Evolutionary conservation across 2,329 filamentous ascomycete genomes (phyloP).

Genomic region (Ambrosiella cleistominuta): DNA sequence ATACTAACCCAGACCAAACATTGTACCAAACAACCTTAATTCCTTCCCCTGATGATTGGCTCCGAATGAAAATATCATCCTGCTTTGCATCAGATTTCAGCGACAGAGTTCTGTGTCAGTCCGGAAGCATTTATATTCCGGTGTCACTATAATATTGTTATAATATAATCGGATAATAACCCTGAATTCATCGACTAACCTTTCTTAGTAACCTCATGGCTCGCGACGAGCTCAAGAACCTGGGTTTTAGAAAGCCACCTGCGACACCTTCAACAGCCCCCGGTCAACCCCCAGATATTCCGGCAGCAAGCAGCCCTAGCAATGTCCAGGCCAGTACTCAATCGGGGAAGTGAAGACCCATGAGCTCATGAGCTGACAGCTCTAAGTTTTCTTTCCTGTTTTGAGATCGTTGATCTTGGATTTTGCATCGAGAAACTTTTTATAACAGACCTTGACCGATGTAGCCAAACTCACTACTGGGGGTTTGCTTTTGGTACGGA

Average conservation of each 20-base stretch:
- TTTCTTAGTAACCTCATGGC: conserved; percentile 77
- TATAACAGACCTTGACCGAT: background rate
- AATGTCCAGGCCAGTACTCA: conserved; percentile 17
- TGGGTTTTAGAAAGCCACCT: conserved; percentile 43
- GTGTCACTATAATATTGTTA: no score
- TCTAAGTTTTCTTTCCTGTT: no score
- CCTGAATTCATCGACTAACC: background rate
- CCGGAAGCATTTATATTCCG: no score
- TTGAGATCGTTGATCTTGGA: no score
- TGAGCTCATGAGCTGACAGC: no score
- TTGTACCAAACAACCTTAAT: no score
- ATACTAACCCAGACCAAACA: background rate
- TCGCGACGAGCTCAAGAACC: conserved; percentile 81
- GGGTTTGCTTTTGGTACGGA: background rate
- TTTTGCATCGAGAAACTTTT: no score
- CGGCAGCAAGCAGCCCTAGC: conserved; percentile 8
- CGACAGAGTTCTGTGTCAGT: no score
- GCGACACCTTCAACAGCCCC: background rate
- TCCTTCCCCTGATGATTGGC: no score
- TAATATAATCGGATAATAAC: background rate
- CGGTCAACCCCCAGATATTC: background rate
- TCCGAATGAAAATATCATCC: no score
- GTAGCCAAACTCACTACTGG: background rate
- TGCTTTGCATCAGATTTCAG: no score
- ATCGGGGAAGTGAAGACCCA: background rate